Conservation (phyloP, 179 eudicot genomes). For the Camellia oleifera region DNA sequence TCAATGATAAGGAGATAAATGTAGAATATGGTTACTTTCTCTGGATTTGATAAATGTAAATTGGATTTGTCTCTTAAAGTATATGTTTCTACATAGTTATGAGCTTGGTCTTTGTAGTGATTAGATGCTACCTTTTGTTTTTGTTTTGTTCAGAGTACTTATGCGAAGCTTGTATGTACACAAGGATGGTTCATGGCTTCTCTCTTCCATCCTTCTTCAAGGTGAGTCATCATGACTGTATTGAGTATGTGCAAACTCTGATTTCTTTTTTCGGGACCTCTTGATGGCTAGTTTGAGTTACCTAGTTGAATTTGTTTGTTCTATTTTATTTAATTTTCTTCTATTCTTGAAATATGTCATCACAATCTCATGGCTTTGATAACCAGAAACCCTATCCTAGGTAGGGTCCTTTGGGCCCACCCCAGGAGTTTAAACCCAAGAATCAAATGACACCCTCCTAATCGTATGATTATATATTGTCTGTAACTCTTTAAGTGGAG, state of each 20-base stretch:
- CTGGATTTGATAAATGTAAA: not conserved
- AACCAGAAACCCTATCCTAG: too few species aligned
- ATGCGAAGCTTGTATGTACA: slow-evolving; percentile 77
- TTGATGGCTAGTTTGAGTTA: not conserved
- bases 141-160: slow-evolving; percentile 53
- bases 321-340: not conserved
- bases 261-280: not conserved
- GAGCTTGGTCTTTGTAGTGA: slow-evolving; percentile 8
- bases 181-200: slow-evolving; percentile 93
- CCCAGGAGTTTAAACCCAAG: too few species aligned
- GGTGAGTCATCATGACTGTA: slow-evolving; percentile 37
- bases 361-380: not conserved
- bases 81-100: not conserved
- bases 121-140: not conserved
- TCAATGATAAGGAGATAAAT: not conserved
- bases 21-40: not conserved
- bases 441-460: too few species aligned
- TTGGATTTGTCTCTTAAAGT: not conserved
- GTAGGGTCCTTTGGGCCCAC: too few species aligned
- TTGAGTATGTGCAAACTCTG: not conserved
- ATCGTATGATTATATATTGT: too few species aligned
- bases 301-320: not conserved
- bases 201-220: slow-evolving; percentile 65
- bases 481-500: not conserved
- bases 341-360: not conserved